A percentile compares a stretch with the other conserved stretches of the same genome.
Evolutionary conservation across 345 rosid species (phyloP).

Genomic region (Salix caprea): DNA sequence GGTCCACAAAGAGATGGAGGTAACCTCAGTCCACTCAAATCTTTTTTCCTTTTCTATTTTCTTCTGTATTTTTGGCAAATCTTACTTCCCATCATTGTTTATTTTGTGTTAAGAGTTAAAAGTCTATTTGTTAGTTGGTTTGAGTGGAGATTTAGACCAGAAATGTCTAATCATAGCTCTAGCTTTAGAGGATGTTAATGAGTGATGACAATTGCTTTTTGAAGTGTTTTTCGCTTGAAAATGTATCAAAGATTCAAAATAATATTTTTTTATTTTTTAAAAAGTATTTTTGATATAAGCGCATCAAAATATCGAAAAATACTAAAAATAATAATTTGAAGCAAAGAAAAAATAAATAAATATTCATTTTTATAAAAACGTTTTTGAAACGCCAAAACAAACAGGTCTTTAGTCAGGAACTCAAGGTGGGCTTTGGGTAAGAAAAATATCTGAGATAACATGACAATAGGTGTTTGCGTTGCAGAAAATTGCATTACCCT

Average conservation of each 20-base stretch:
- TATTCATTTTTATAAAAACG: too few relatives aligned
- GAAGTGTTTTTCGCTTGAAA: too few relatives aligned
- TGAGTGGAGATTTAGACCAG: neutral
- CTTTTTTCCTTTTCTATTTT: neutral
- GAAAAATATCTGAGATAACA: too few relatives aligned
- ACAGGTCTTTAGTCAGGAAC: neutral
- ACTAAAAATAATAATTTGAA: too few relatives aligned
- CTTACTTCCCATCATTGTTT: neutral
- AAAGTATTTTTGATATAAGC: too few relatives aligned
- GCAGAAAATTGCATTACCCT: neutral
- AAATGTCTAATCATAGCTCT: neutral
- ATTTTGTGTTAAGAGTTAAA: neutral
- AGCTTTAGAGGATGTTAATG: too few relatives aligned
- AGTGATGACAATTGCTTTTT: too few relatives aligned
- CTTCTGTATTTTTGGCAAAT: neutral
- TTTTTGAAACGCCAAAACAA: too few relatives aligned
- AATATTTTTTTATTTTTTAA: too few relatives aligned
- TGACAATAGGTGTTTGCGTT: neutral
- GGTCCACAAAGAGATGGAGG: slow-evolving; percentile 97
- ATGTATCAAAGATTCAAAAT: too few relatives aligned
- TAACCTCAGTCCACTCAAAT: slow-evolving; percentile 14
- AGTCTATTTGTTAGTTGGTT: neutral
- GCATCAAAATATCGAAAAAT: too few relatives aligned
- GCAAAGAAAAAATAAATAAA: too few relatives aligned
- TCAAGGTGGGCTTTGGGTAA: neutral